Evolutionary conservation across 345 rosid genomes (phyloP).

Genomic region (Brassica rapa): DNA sequence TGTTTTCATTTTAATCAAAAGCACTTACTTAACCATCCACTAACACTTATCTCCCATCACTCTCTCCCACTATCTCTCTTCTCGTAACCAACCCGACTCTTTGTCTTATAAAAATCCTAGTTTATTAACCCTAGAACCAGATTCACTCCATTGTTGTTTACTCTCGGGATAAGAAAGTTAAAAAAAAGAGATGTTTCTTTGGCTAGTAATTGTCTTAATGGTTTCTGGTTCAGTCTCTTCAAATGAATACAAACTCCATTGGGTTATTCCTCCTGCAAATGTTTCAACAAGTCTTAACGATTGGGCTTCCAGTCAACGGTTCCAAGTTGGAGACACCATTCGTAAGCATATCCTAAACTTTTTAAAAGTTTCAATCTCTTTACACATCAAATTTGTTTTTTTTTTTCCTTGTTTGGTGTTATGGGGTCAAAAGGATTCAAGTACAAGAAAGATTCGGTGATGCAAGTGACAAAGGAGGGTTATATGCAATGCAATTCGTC

Average conservation of each 20-base stretch:
- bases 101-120: not conserved
- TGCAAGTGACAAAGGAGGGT: not conserved
- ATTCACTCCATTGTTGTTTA: not conserved
- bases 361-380: not conserved
- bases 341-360: not conserved
- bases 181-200: not conserved
- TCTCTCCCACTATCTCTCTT: not conserved
- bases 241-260: constrained; percentile 1
- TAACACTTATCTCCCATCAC: not conserved
- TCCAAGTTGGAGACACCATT: constrained; percentile 3
- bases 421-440: not conserved
- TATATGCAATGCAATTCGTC: constrained; percentile 5
- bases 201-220: constrained; percentile 3
- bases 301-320: not conserved
- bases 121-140: not conserved
- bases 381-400: not conserved
- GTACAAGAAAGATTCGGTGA: constrained; percentile 6
- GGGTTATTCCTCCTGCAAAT: not conserved
- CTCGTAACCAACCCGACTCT: constrained; percentile 5
- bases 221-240: not conserved
- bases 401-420: not conserved
- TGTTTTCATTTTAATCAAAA: not conserved
- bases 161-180: not conserved
- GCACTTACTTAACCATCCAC: not conserved
- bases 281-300: not conserved